Conservation (phyloP, 768 basidiomycete genomes). For the Leucosporidium scottii region DNA sequence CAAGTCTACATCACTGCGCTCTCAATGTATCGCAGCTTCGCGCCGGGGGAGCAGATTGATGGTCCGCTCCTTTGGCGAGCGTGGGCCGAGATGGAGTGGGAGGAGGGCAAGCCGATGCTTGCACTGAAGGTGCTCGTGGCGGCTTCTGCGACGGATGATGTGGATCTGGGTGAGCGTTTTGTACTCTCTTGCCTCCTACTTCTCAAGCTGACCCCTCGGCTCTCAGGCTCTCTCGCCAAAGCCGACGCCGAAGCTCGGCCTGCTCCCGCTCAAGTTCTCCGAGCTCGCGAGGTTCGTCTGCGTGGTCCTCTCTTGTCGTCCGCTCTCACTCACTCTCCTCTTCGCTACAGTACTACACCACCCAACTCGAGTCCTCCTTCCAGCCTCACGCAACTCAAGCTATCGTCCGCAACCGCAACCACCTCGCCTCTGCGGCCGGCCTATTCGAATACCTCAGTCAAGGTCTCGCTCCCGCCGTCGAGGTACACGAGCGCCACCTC, state of each 20-base stretch:
- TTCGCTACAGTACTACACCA: slow-evolving; percentile 14
- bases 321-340: slow-evolving; percentile 1
- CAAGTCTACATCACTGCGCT: slow-evolving; percentile 45
- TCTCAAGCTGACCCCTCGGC: no score
- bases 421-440: slow-evolving; percentile 29
- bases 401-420: slow-evolving; percentile 19
- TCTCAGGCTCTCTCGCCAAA: neutral
- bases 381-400: slow-evolving; percentile 17
- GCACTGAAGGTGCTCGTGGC: slow-evolving; percentile 27
- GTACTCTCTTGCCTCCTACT: neutral
- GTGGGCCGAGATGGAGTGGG: slow-evolving; percentile 46
- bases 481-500: slow-evolving; percentile 34
- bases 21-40: slow-evolving; percentile 35
- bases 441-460: slow-evolving; percentile 36
- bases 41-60: slow-evolving; percentile 23
- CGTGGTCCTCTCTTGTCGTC: neutral
- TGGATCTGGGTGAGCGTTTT: slow-evolving; percentile 21
- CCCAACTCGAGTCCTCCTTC: slow-evolving; percentile 14
- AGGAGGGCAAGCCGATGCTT: slow-evolving; percentile 26
- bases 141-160: slow-evolving; percentile 9
- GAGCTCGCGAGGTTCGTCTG: slow-evolving; percentile 15
- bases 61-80: slow-evolving; percentile 40
- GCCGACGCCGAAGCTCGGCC: neutral
- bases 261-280: slow-evolving; percentile 13
- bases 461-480: slow-evolving; percentile 34